Evolutionary conservation across 1,284 basidiomycete genomes (phyloP), one percentile per base, ranked within the genome.

Genomic region (Ganoderma sinense): DNA sequence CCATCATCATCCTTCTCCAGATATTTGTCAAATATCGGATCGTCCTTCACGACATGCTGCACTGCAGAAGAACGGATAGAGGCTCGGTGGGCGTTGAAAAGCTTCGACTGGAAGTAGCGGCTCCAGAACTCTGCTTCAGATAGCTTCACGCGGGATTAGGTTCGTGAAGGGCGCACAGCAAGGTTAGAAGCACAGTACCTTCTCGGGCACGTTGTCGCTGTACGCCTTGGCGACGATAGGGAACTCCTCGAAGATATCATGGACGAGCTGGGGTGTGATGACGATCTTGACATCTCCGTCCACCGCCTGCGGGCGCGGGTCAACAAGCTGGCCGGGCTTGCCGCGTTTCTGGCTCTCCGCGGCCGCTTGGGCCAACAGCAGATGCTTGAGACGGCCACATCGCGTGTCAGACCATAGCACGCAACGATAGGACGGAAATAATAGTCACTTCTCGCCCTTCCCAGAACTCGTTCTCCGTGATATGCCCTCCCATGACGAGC

Each of bases 231-330:
- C 91, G 8, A 99, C 95, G 41, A 98, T 93, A 1, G 98, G 97
- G 78, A 97, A 99, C 84, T 98, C 97, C 75, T 98, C 97, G 77
- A 99, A 99, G 61, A 99, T 96, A 78, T 99, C 97, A 75, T 94
- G 90, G 51, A 97, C 94, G 48, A 98, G 86, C 80, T 97, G 96
- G 8, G 95, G 95, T 2, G 97, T 97, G 70, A 99, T 92, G 75
- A 93, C 90, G 72, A 99, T 97, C 79, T 93, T 95, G 78, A 96
- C 89, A 79, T 96, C 92, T 48, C 94, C 94, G 65, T 94, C 90
- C 48, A 92, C 85, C 45, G 92, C 88, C 80, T 96, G 91, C 67
- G 94, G 94, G 51, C 95, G 91, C 40, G 96, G 96, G 77, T 98
- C 97, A 20, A 98, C 93, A 33, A 98, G 86, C 74, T 95, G 90